Base-by-base conservation (phyloP, 371 early-diverging fungal genomes). In the Mucor racemosus region DNA sequence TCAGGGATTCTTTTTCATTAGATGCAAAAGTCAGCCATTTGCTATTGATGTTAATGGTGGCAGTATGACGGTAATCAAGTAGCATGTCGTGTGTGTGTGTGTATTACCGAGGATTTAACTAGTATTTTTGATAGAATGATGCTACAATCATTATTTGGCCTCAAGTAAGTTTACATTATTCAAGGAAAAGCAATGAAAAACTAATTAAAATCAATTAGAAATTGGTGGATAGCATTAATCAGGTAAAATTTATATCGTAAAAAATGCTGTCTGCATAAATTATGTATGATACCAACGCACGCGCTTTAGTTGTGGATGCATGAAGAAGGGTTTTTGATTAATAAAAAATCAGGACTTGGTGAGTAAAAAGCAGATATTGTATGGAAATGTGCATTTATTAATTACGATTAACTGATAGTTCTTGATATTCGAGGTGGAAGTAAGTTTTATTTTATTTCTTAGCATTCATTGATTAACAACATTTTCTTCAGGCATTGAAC, bases 281-380 rank as follows among this genome's bases (percentile, higher is more conserved):
- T 21, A 19, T 5, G 11, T 14, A 53, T 26, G 26, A 6, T 21
- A 14, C 53, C 11, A 4, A 14, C 31, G 14, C 53, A 21, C 53
- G 53, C 53, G 26, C 26, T 14, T 53, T 62, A 82, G 83, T 57
- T 82, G 9, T 82, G 83, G 83, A 80, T 78, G 76, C 77, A 80
- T 71, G 83, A 82, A 69, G 79, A 80, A 61, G 83, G 83, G 0
- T 82, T 82, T 58, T 71, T 82, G 68, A 80, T 82, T 34, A 82
- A 82, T 61, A 78, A 80, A 54, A 82, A 82, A 65, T 82, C 83
- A 17, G 83, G 83, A 11, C 69, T 82, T 39, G 82, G 82, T 82
- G 73, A 65, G 60, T 11, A 38, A 19, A 14, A 26, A 46, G 38
- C 11, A 17, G 17, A 34, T 3, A 13, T 26, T 19, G 46, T 19